Evolutionary conservation across 2,329 filamentous ascomycete species (phyloP), one percentile per base, ranked within the genome.

Genomic region (Capronia epimyces): DNA sequence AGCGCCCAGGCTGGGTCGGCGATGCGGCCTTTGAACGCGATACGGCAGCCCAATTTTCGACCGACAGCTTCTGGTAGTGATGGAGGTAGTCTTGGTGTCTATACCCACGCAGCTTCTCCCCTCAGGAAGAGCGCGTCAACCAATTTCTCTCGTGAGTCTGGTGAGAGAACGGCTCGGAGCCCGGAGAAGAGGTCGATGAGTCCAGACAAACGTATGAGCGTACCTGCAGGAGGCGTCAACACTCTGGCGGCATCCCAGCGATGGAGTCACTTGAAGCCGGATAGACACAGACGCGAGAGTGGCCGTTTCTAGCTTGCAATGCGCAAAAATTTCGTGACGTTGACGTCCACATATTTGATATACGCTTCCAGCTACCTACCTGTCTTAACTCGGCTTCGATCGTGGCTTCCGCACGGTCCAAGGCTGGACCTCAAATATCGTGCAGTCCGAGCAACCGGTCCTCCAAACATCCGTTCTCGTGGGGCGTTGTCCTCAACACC

Each of bases 21-120:
- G 21, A 53, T 72, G 53, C 66, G 60, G 52, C 72, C 67, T 15
- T 62, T 64, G 18, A 71, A 72, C 29, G 69, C 71, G 1, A 76
- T 81, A 52, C 71, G 76, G 31, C 74, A 81, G 62, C 75, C 79
- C 18, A 73, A 80, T 50, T 77, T 76, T 61, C 68, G 74, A 37
- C 69, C 73, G 25, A 71, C 70, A 13, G 59, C 64, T 6, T 62
- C 63, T 18, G 65, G 65, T 15, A 75, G 80, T 8, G 82, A 84
- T 64, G 89, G 89, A 13, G 89, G 90, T 2, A 91, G 79, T 64
- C 73, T 95, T 43, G 89, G 90, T 12, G 77, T 94, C 1, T 89
- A 83, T 66, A 84, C 79, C 4, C 88, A 95, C 66, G 82, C 83
- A 4, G 86, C 84, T 34, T 95, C 88, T 9, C 91, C 91, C 0